Conservation (phyloP, 2,329 filamentous ascomycete species). For the Paraphaeosphaeria sporulosa region DNA sequence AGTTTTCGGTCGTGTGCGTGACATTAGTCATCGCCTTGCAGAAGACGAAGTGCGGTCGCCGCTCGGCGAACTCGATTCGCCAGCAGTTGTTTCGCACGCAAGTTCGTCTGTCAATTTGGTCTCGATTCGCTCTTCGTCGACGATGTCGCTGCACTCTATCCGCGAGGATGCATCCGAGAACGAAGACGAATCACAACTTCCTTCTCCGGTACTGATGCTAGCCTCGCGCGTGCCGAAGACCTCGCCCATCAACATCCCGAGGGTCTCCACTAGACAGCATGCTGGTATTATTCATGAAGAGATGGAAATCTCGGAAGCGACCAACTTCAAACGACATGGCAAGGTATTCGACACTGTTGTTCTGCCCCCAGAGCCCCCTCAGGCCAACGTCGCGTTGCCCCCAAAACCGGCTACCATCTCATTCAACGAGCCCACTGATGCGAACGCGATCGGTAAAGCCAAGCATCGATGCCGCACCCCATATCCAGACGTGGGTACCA, state of each 20-base stretch:
- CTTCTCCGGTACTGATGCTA: neutral
- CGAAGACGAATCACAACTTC: neutral
- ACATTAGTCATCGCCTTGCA: constrained; percentile 34
- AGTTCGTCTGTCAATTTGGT: constrained; percentile 41
- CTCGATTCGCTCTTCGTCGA: constrained; percentile 31
- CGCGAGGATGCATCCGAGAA: constrained; percentile 10
- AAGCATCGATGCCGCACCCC: neutral
- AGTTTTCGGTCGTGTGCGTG: constrained; percentile 38
- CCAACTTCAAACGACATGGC: neutral
- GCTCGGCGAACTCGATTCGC: constrained; percentile 25
- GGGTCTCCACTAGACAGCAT: neutral
- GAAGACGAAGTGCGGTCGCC: constrained; percentile 33
- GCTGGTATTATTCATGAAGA: neutral
- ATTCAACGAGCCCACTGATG: neutral
- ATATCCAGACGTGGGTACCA: neutral
- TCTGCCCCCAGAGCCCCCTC: neutral
- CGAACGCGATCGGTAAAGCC: neutral
- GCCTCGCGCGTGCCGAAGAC: neutral
- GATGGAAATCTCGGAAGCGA: neutral
- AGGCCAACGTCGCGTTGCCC: neutral
- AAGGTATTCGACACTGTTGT: neutral
- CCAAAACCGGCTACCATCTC: neutral
- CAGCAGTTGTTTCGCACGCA: constrained; percentile 37
- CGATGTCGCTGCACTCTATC: constrained; percentile 32
- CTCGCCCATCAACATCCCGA: neutral